Conservation (phyloP, 2,329 filamentous ascomycete species). For the Ceratocystis cubensis region DNA sequence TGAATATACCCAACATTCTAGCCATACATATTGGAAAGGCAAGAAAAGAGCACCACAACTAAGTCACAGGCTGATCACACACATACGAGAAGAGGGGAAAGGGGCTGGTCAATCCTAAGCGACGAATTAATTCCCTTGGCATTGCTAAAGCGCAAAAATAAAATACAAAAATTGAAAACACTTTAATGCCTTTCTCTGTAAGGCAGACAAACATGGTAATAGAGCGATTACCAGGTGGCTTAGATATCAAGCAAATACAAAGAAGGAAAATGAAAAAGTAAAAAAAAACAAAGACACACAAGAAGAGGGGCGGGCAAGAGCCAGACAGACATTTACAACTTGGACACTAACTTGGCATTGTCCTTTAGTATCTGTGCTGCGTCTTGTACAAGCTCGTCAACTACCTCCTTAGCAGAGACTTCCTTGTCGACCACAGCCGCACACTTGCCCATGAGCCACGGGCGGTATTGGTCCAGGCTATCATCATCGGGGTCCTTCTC, state of each 20-base stretch:
- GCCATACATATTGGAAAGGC: neutral
- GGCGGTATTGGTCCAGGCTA: conserved; percentile 78
- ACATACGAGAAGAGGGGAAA: neutral
- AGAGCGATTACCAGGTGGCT: neutral
- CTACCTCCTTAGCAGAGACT: conserved; percentile 79
- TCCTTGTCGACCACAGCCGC: conserved; percentile 87
- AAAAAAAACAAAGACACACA: neutral
- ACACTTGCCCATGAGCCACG: conserved; percentile 93
- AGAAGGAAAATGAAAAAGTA: neutral
- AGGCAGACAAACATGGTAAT: neutral
- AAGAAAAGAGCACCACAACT: neutral
- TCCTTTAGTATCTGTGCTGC: conserved; percentile 58
- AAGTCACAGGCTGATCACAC: neutral
- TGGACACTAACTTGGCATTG: conserved; percentile 50
- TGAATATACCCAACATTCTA: neutral
- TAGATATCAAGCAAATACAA: neutral
- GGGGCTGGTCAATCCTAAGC: neutral
- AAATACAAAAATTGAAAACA: neutral
- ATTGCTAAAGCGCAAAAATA: neutral
- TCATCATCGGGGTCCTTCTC: conserved; percentile 63
- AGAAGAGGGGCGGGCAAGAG: neutral
- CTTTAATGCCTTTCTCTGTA: conserved; percentile 4
- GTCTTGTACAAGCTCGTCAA: conserved; percentile 85
- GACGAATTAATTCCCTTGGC: neutral
- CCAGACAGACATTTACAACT: conserved; percentile 42